Base-by-base conservation (phyloP, 352 stramenopile species). In the Thalassiosira mediterranea region DNA sequence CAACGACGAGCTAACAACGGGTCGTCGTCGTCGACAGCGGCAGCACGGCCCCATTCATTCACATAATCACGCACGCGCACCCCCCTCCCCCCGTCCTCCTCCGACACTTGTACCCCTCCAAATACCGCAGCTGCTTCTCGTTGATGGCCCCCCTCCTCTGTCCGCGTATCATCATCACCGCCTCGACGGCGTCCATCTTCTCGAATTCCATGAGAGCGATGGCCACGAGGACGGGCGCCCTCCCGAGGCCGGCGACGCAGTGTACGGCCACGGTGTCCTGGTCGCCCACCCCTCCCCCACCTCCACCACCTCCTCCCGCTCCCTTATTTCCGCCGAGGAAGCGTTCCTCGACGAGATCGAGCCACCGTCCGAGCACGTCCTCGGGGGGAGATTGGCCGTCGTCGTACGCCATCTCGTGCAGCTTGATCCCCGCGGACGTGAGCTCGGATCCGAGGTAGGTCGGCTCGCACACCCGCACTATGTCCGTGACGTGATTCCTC, bases 151-250 rank as follows among this genome's bases (percentile, higher is more conserved):
- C 96, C 63, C 96, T 93, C 21, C 96, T 92, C 62, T 94, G 93
- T 76, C 95, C 93, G 60, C 96, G 93, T 72, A 99, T 98, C 74
- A 98, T 95, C 77, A 98, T 94, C n/a, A 99, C 96, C 3, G 96
- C 96, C 58, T 98, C 96, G 49, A 98, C 96, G 26, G 96, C 93
- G 83, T 98, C 96, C 81, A 98, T 88, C 28, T 91, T 94, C 47
- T 92, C 86, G 79, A 91, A 97, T 82, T 99, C 97, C 78, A 99
- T 98, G 40, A 99, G 81, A 38, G 97, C 97, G 75, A 99, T 98
- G 2, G 97, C 96, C 13, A 99, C 97, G 40, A 99, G 90, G 53
- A 99, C 96, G 0, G 97, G 97, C 2, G 96, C 97, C 42, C 97
- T 88, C 57, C 97, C 97, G 32, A 99, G 91, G 0, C 97, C 97